Percentiles rank a stretch among this genome's conserved stretches.
Conservation (phyloP, 345 rosid species). For the Sonneratia alba region DNA sequence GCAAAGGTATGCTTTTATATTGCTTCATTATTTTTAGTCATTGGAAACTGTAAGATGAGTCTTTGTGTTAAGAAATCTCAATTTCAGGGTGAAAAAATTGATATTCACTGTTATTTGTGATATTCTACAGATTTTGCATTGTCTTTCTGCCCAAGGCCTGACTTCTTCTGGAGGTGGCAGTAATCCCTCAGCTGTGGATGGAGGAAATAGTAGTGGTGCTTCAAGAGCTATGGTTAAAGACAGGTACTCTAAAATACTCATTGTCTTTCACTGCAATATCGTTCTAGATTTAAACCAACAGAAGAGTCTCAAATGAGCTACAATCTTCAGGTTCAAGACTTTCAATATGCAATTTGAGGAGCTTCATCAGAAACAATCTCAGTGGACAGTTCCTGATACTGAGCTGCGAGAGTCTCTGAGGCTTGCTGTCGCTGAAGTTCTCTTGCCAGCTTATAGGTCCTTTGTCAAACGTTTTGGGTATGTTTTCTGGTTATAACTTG, state of each 20-base stretch:
- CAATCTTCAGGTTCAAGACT: conserved; percentile 59
- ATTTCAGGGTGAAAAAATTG: neutral
- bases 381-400: conserved; percentile 94
- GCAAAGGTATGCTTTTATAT: conserved; percentile 45
- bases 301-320: conserved; percentile 5
- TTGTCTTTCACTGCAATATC: neutral
- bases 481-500: neutral
- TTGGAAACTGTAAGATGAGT: neutral
- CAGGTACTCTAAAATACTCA: conserved; percentile 30
- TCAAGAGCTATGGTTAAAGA: conserved; percentile 86
- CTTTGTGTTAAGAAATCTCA: neutral
- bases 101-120: neutral
- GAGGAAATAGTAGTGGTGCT: conserved; percentile 85
- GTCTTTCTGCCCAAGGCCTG: conserved; percentile 76
- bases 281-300: neutral
- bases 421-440: conserved; percentile 97
- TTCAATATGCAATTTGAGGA: conserved; percentile 92
- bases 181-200: conserved; percentile 47
- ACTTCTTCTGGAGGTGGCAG: conserved; percentile 94
- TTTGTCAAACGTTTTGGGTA: conserved; percentile 88
- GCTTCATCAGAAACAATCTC: conserved; percentile 94
- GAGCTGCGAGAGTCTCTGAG: conserved; percentile 90
- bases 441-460: conserved; percentile 94
- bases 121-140: conserved; percentile 53
- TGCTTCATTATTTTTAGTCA: neutral